A percentile compares a stretch with the other conserved stretches of the same genome.
These are phyloP conservation scores for Jatropha multifida DNA, from an alignment of 441 rosid genomes.

Conservation along the genomic window DNA sequence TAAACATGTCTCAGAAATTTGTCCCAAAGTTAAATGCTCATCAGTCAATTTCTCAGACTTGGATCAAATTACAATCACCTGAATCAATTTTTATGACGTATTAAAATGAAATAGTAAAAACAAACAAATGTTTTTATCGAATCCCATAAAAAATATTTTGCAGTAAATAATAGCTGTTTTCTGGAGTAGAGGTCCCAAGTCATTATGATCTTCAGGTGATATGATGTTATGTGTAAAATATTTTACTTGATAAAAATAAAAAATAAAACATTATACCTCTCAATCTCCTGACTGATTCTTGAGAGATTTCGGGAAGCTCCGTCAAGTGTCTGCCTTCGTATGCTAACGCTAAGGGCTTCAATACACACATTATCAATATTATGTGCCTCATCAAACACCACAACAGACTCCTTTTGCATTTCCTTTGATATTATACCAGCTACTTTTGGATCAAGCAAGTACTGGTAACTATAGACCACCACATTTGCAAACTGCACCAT, in stretches of 20 bases:
- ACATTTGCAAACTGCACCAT: slow-evolving; percentile 94
- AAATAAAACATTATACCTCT: slow-evolving; percentile 46
- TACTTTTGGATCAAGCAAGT: slow-evolving; percentile 93
- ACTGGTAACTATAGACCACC: slow-evolving; percentile 92
- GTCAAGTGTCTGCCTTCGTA: slow-evolving; percentile 87
- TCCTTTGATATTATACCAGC: slow-evolving; percentile 97
- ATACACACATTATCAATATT: slow-evolving; percentile 95
- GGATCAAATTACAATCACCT: not conserved
- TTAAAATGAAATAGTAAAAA: not conserved
- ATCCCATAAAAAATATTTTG: not conserved
- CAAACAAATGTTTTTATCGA: not conserved
- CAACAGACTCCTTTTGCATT: slow-evolving; percentile 90
- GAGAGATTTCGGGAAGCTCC: slow-evolving; percentile 89
- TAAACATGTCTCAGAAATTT: not conserved
- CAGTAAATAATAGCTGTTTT: not conserved
- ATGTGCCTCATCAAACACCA: slow-evolving; percentile 97
- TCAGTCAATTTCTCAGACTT: not conserved
- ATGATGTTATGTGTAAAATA: not conserved
- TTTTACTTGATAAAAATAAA: not conserved
- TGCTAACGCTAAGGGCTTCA: slow-evolving; percentile 94
- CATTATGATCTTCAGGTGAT: not conserved
- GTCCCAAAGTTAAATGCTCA: not conserved
- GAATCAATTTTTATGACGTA: not conserved
- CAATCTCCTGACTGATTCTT: slow-evolving; percentile 72
- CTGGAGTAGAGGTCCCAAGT: not conserved